Percentiles rank a stretch among this genome's conserved stretches.
These are phyloP conservation scores for Populus ilicifolia DNA, from an alignment of 345 rosid species.

Conservation along the genomic window DNA sequence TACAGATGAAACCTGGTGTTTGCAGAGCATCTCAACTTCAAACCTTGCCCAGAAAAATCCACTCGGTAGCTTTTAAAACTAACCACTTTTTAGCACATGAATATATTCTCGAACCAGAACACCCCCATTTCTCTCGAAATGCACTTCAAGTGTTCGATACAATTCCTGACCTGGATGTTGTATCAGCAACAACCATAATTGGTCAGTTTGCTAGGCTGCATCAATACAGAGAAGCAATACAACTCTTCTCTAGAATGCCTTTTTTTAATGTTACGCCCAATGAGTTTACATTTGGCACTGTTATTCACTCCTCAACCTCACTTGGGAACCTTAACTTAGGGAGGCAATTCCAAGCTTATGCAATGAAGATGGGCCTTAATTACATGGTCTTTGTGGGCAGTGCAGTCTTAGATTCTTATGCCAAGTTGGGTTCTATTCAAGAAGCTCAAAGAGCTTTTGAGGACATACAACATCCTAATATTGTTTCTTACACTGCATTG, in stretches of 20 bases:
- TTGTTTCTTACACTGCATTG: slow-evolving; percentile 63
- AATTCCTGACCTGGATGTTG: slow-evolving; percentile 45
- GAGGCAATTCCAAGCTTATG: slow-evolving; percentile 58
- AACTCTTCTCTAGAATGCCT: slow-evolving; percentile 50
- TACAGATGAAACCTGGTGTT: too few relatives aligned
- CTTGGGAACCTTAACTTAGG: slow-evolving; percentile 41
- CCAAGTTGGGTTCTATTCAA: slow-evolving; percentile 45
- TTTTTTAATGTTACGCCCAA: slow-evolving; percentile 50
- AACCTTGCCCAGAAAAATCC: too few relatives aligned
- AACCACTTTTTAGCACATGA: not conserved
- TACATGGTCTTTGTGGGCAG: slow-evolving; percentile 70
- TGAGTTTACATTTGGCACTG: slow-evolving; percentile 69
- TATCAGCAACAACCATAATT: slow-evolving; percentile 51
- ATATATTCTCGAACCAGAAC: not conserved
- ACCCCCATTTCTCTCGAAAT: not conserved
- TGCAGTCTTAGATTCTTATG: slow-evolving; percentile 54
- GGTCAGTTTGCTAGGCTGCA: slow-evolving; percentile 43
- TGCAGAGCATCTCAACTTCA: too few relatives aligned
- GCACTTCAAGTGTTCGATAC: slow-evolving; percentile 44
- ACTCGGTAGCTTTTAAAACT: not conserved
- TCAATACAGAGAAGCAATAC: slow-evolving; percentile 41
- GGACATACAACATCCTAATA: slow-evolving; percentile 56
- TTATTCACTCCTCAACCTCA: slow-evolving; percentile 48
- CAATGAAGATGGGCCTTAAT: slow-evolving; percentile 56
- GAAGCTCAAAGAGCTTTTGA: slow-evolving; percentile 58